These are phyloP conservation scores for Vigna hirtella DNA, from an alignment of 306 rosid species.

Conservation along the genomic window DNA sequence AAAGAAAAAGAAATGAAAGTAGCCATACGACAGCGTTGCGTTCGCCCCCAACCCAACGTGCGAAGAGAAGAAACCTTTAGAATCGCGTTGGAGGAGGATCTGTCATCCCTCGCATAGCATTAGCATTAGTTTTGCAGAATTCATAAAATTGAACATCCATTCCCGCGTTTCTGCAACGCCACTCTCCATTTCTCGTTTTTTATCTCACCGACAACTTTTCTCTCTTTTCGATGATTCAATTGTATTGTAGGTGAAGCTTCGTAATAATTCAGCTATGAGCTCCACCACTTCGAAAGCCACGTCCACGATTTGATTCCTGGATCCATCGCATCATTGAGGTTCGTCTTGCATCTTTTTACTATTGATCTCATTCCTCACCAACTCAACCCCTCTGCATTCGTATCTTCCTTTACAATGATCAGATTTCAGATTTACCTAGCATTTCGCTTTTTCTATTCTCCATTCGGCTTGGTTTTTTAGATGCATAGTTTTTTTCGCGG, in stretches of 20 bases:
- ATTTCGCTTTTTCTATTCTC: neutral
- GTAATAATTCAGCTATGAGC: conserved; percentile 23
- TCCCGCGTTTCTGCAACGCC: conserved; percentile 28
- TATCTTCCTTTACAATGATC: conserved; percentile 9
- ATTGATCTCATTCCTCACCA: conserved; percentile 18
- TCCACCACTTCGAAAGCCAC: conserved; percentile 46
- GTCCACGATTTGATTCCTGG: conserved; percentile 56
- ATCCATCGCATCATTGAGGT: conserved; percentile 49
- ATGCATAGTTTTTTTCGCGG: conserved; percentile 12
- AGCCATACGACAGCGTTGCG: conserved; percentile 41
- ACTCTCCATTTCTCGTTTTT: neutral
- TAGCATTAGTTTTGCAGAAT: conserved; percentile 36
- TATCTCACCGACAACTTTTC: conserved; percentile 10
- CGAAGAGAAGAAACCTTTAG: conserved; percentile 18
- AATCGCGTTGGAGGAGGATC: conserved; percentile 46
- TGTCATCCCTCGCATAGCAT: conserved; percentile 36
- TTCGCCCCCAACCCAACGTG: conserved; percentile 28
- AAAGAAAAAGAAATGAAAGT: neutral
- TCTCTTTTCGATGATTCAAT: conserved; percentile 24
- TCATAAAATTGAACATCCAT: conserved; percentile 48
- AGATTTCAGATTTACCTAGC: conserved; percentile 34
- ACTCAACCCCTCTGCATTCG: conserved; percentile 47
- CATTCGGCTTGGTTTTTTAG: neutral
- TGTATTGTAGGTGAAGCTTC: conserved; percentile 21
- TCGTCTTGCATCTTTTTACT: conserved; percentile 12